phyloP scores from a whole-genome alignment of 441 rosid genomes.

The Biscutella laevigata region DNA sequence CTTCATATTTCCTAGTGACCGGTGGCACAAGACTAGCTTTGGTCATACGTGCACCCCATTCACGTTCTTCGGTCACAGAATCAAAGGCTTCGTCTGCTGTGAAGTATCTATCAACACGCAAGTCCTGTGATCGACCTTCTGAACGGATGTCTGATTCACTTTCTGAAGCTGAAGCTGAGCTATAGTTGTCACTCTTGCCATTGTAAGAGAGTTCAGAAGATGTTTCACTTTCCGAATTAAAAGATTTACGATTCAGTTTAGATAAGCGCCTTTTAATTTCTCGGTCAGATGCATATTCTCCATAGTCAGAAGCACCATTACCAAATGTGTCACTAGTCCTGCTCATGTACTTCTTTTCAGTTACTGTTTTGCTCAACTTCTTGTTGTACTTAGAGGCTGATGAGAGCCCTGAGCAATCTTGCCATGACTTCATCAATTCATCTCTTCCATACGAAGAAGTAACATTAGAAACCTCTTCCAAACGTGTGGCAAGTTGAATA shows the following conservation, averaged over 20 bases:
- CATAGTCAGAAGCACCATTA: slow-evolving; percentile 54
- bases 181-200: slow-evolving; percentile 55
- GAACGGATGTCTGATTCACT: slow-evolving; percentile 70
- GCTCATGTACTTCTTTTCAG: slow-evolving; percentile 60
- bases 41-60: slow-evolving; percentile 99
- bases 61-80: slow-evolving; percentile 76
- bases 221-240: slow-evolving; percentile 90
- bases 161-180: slow-evolving; percentile 77
- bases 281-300: slow-evolving; percentile 83
- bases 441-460: slow-evolving; percentile 69
- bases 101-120: slow-evolving; percentile 52
- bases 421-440: slow-evolving; percentile 74
- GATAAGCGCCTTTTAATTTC: slow-evolving; percentile 86
- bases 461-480: slow-evolving; percentile 74
- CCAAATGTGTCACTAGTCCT: slow-evolving; percentile 51
- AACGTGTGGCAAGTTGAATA: slow-evolving; percentile 82
- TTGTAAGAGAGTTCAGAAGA: slow-evolving; percentile 73
- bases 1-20: slow-evolving; percentile 96
- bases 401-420: slow-evolving; percentile 55
- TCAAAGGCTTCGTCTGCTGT: slow-evolving; percentile 53
- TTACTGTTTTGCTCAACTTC: slow-evolving; percentile 40
- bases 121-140: slow-evolving; percentile 49
- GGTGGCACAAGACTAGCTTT: slow-evolving; percentile 98
- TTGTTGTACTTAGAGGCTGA: slow-evolving; percentile 58
- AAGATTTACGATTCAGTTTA: slow-evolving; percentile 70